phyloP scores from a whole-genome alignment of 2,329 filamentous ascomycete species.

The Parascedosporium putredinis region DNA sequence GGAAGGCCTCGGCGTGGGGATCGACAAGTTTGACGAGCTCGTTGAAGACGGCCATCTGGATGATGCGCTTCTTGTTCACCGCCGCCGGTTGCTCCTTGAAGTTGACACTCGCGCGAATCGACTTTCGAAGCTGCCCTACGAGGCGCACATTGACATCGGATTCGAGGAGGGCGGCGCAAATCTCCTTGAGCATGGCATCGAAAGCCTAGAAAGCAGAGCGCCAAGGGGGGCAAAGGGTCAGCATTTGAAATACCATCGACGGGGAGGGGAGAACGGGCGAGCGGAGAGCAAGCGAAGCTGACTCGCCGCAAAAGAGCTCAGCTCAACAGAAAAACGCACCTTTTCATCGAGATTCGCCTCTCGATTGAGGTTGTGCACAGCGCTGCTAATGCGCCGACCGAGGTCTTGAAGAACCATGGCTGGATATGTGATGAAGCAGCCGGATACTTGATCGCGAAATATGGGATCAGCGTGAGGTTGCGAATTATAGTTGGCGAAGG shows the following conservation, averaged over 20 bases:
- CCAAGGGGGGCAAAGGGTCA: no score
- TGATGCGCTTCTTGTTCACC: slow-evolving; percentile 96
- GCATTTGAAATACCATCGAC: no score
- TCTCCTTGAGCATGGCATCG: slow-evolving; percentile 97
- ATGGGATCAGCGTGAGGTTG: no score
- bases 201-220: slow-evolving; percentile 63
- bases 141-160: slow-evolving; percentile 96
- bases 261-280: no score
- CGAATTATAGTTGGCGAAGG: no score
- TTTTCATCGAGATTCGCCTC: slow-evolving; percentile 95
- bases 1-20: slow-evolving; percentile 89
- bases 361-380: slow-evolving; percentile 84
- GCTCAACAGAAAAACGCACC: slow-evolving; percentile 35
- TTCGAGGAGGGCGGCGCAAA: slow-evolving; percentile 88
- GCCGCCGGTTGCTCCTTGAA: slow-evolving; percentile 85
- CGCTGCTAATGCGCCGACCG: slow-evolving; percentile 94
- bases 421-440: background rate
- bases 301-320: no score
- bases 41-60: slow-evolving; percentile 96
- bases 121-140: slow-evolving; percentile 82
- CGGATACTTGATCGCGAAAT: background rate
- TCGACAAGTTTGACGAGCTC: slow-evolving; percentile 93
- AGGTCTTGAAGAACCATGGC: slow-evolving; percentile 98
- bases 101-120: slow-evolving; percentile 83
- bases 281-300: no score